Evolutionary conservation across 441 rosid genomes (phyloP), one percentile per base, ranked within the genome.

Genomic region (Rhodomyrtus psidioides): DNA sequence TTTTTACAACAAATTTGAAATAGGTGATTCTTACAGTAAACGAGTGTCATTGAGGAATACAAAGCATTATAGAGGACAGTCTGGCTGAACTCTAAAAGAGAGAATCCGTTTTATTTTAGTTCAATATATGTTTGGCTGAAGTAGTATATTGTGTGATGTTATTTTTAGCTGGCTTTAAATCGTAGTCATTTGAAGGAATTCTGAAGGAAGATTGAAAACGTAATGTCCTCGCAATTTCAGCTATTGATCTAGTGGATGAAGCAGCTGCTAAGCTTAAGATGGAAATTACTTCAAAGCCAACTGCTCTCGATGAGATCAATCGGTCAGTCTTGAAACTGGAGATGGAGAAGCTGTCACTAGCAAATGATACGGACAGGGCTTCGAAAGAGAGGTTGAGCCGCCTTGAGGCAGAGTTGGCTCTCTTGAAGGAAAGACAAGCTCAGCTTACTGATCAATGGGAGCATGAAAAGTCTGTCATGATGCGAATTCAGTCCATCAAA

Each of bases 201-300:
- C 16, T 70, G 49, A 70, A 39, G 49, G 79, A 39, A 70, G 79
- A 39, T 39, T 70, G 51, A 70, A 39, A 24, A 39, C 13, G n/a
- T 70, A 39, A 21, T 70, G 13, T 39, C 49, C 79, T 70, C 0
- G n/a, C 79, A 39, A 70, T 65, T 59, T 88, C 94, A 96, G 98
- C 98, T 79, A 96, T 96, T 88, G 98, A 96, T 89, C 97, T 95
- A 55, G 98, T 96, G 83, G 99, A 95, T 86, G 99, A 96, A 91
- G 97, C 99, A 85, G 98, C 99, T 57, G 98, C 98, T 84, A 96
- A 96, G 91, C 93, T 96, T 87, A 96, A 95, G 91, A 94, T 96
- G 98, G 98, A 96, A 90, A 96, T 96, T 87, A 96, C 98, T 87
- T 95, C 99, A 82, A 96, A 96, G 90, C 99, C 99, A 57, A 96